These are phyloP conservation scores for Diospyros lotus DNA, from an alignment of 148 eudicot genomes.

Conservation along the genomic window DNA sequence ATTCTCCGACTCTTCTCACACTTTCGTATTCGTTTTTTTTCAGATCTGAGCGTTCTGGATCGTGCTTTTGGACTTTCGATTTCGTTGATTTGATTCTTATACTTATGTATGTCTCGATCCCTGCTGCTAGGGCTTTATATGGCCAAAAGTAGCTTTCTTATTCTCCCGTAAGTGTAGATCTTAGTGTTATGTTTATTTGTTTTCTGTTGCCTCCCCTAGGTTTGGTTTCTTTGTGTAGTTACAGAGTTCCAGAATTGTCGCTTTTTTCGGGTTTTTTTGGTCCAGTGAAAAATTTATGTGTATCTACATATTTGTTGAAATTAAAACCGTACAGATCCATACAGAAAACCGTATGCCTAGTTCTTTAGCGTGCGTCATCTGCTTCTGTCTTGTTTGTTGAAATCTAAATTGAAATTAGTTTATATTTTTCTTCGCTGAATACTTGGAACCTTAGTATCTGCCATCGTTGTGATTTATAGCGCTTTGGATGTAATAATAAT, in stretches of 20 bases:
- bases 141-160: not conserved
- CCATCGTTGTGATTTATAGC: not conserved
- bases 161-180: not conserved
- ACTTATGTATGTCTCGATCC: not conserved
- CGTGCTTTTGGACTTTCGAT: not conserved
- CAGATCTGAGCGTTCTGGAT: conserved; percentile 3
- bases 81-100: not conserved
- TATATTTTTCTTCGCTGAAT: too few species aligned
- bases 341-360: too few species aligned
- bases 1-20: not conserved
- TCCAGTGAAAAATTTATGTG: too few species aligned
- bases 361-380: too few species aligned
- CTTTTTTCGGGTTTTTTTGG: too few species aligned
- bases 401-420: too few species aligned
- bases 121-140: not conserved
- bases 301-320: too few species aligned
- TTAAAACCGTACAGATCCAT: too few species aligned
- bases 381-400: too few species aligned
- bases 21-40: not conserved
- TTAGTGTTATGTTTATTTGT: not conserved
- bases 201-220: not conserved
- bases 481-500: not conserved
- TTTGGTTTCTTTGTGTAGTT: too few species aligned
- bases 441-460: too few species aligned
- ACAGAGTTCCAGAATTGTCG: too few species aligned